Percentiles rank a stretch among this genome's conserved stretches.
phyloP scores from a whole-genome alignment of 2,329 filamentous ascomycete species.

The Fonsecaea monophora region DNA sequence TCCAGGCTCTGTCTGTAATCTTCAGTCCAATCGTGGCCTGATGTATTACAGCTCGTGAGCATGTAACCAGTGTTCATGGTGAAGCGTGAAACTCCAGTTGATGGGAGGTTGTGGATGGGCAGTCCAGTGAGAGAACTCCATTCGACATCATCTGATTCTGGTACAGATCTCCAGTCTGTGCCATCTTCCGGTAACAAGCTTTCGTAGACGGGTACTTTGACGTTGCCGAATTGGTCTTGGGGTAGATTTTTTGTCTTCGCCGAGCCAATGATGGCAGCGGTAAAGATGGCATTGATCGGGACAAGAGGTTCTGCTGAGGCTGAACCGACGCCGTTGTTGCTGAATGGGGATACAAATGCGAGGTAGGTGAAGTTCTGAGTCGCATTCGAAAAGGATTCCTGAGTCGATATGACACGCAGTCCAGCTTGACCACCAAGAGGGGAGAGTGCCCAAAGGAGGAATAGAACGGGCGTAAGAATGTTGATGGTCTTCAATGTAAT shows the following conservation, averaged over 20 bases:
- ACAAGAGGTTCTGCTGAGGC: slow-evolving; percentile 14
- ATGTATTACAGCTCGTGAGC: slow-evolving; percentile 15
- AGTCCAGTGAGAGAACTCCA: slow-evolving; percentile 18
- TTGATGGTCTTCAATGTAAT: slow-evolving; percentile 11
- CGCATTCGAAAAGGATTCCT: slow-evolving; percentile 10
- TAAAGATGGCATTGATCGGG: slow-evolving; percentile 20
- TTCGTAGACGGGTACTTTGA: slow-evolving; percentile 22
- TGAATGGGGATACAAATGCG: slow-evolving; percentile 13
- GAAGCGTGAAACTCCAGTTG: slow-evolving; percentile 1
- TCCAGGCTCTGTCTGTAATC: slow-evolving; percentile 7
- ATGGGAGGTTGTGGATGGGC: slow-evolving; percentile 11
- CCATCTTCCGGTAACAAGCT: neutral
- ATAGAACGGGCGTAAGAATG: slow-evolving; percentile 9
- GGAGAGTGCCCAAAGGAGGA: slow-evolving; percentile 16
- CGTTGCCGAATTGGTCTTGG: slow-evolving; percentile 12
- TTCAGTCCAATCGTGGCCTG: slow-evolving; percentile 9
- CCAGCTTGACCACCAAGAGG: slow-evolving; percentile 17
- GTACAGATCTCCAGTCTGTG: slow-evolving; percentile 11
- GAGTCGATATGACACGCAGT: slow-evolving; percentile 14
- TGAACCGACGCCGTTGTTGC: slow-evolving; percentile 12
- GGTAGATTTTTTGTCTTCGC: slow-evolving; percentile 3
- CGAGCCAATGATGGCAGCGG: slow-evolving; percentile 11
- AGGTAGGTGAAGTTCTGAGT: slow-evolving; percentile 20
- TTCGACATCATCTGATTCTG: slow-evolving; percentile 7
- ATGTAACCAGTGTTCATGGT: slow-evolving; percentile 17